Conservation (phyloP, 257 asterid genomes). For the Striga asiatica region DNA sequence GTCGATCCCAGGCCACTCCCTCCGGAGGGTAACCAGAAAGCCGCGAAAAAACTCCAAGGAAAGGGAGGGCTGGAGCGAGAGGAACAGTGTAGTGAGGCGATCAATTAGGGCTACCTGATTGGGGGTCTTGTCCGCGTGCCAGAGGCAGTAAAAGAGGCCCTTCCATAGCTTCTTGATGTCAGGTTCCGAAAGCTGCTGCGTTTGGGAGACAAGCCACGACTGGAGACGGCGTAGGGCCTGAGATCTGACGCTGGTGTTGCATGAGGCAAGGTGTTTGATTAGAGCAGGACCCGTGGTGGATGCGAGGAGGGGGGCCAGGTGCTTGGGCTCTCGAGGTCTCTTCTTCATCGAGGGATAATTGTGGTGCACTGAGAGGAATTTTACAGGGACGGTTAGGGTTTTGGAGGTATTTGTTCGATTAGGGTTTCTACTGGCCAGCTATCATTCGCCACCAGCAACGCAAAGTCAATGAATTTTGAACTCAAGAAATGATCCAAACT, state of each 20-base stretch:
- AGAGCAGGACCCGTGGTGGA: constrained; percentile 46
- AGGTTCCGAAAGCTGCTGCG: constrained; percentile 39
- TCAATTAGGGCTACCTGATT: constrained; percentile 59
- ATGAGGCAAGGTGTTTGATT: constrained; percentile 63
- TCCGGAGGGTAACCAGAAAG: constrained; percentile 54
- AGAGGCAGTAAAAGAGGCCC: constrained; percentile 78
- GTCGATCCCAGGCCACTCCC: constrained; percentile 94
- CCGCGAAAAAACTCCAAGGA: constrained; percentile 54
- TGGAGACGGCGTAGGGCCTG: constrained; percentile 57
- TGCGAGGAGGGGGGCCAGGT: constrained; percentile 31
- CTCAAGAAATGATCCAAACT: too few species aligned
- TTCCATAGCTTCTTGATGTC: constrained; percentile 86
- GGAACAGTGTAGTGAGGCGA: constrained; percentile 47
- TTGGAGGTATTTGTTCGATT: constrained; percentile 1
- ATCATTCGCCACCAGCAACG: neutral
- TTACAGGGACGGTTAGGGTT: constrained; percentile 18
- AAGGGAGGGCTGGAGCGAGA: constrained; percentile 43
- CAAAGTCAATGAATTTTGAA: too few species aligned
- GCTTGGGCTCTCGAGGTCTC: constrained; percentile 48
- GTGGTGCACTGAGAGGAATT: neutral
- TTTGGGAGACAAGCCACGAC: constrained; percentile 47
- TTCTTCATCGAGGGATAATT: constrained; percentile 42
- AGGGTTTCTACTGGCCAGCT: constrained; percentile 8
- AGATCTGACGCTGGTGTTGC: constrained; percentile 64
- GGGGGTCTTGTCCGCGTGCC: constrained; percentile 86